These are phyloP conservation scores for Mrakia frigida DNA, from an alignment of 768 basidiomycete species.

Conservation along the genomic window DNA sequence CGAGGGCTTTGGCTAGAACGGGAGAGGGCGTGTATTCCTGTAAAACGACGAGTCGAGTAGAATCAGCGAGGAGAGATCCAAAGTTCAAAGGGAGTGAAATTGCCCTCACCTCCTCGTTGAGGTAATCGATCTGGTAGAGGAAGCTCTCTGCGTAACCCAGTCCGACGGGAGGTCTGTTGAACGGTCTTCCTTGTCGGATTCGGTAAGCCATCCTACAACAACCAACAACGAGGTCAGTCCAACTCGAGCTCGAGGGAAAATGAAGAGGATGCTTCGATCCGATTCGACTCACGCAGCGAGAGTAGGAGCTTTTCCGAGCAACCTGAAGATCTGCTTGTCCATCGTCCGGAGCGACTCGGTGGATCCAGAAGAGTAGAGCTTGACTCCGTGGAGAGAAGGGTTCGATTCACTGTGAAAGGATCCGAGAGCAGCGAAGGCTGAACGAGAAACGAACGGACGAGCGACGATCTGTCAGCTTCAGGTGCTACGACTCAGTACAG, in stretches of 20 bases:
- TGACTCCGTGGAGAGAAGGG: slow-evolving; percentile 71
- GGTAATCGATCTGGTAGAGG: slow-evolving; percentile 83
- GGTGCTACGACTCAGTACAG: not conserved
- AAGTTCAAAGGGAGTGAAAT: not conserved
- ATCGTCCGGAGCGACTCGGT: slow-evolving; percentile 55
- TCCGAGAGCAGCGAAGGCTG: slow-evolving; percentile 76
- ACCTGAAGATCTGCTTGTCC: slow-evolving; percentile 69
- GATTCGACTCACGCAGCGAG: slow-evolving; percentile 19
- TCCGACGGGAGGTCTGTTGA: slow-evolving; percentile 75
- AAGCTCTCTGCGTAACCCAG: slow-evolving; percentile 75
- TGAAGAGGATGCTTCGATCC: not conserved
- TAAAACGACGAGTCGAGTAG: no score
- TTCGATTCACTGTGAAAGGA: slow-evolving; percentile 58
- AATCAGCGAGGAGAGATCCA: no score
- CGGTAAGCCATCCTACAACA: slow-evolving; percentile 77
- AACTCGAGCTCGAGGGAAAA: not conserved
- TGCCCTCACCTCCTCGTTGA: slow-evolving; percentile 50
- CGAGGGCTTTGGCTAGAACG: slow-evolving; percentile 77
- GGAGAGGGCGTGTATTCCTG: slow-evolving; percentile 72
- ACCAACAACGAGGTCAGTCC: not conserved
- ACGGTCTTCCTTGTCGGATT: slow-evolving; percentile 80
- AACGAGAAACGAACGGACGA: no score
- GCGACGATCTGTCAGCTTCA: not conserved
- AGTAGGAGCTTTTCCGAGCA: slow-evolving; percentile 31
- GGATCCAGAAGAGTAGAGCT: slow-evolving; percentile 35